Evolutionary conservation across 306 rosid genomes (phyloP), one percentile per base, ranked within the genome.

Genomic region (Parietaria judaica): DNA sequence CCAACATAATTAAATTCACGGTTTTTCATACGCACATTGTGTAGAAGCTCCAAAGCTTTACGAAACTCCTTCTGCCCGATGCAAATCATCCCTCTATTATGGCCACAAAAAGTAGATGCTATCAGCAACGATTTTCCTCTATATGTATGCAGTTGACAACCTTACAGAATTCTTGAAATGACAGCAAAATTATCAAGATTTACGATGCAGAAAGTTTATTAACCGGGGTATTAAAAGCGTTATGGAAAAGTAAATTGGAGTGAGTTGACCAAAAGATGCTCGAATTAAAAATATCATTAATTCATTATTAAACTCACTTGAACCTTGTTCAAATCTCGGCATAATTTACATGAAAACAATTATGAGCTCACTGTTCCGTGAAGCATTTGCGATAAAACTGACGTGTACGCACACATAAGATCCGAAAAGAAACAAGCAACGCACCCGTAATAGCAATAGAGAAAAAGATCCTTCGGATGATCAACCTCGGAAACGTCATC

Each of bases 11-110:
- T 23, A 23, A 23, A 23, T 23, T 23, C 31, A 23, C 31, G 31
- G 31, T 23, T 2, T 23, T 1, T 23, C 31, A 23, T 23, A 64
- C 80, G 45, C 46, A 94, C 99, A 75, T 88, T 94, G 71, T 81
- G 99, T 43, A 94, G 88, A 71, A 94, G 99, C 77, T 86, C 99
- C 80, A 94, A 68, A 15, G 97, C 97, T 77, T 84, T 94, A 44
- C 58, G 82, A 74, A 76, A 94, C 70, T 54, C 67, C 84, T 94
- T 94, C 71, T 74, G 86, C 65, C 99, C 99, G 13, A 94, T 74
- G 82, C 95, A 94, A 71, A 86, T 83, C 96, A 94, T 94, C 52
- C 99, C 97, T 63, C 99, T 88, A 72, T 62, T 15, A 71, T 59
- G 64, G 68, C 62, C 58, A 53, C 46, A 75, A 62, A 79, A 66